These are phyloP conservation scores for Cylindrodendrum hubeiense DNA, from an alignment of 2,329 filamentous ascomycete genomes.

Conservation along the genomic window DNA sequence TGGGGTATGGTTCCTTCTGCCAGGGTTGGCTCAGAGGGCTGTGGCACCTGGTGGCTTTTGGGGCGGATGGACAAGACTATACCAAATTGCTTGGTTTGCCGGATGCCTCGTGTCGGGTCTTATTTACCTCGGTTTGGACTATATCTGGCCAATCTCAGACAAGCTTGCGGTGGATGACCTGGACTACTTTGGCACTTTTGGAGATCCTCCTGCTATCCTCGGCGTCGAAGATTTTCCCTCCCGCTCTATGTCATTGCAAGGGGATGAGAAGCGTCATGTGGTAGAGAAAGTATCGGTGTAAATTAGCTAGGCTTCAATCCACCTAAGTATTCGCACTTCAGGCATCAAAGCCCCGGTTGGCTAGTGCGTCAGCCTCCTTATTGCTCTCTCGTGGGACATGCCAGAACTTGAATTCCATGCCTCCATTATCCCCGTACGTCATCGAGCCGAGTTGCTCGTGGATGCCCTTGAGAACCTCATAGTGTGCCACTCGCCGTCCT, in stretches of 20 bases:
- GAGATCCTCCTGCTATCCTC: constrained; percentile 7
- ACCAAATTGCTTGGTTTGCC: constrained; percentile 42
- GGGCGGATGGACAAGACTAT: constrained; percentile 44
- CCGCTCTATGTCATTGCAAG: too few relatives aligned
- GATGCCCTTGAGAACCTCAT: neutral
- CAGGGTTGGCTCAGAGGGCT: constrained; percentile 40
- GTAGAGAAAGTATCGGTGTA: too few relatives aligned
- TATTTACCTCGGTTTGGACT: constrained; percentile 36
- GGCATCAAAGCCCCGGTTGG: neutral
- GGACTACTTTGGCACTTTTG: constrained; percentile 46
- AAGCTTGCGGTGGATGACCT: constrained; percentile 37
- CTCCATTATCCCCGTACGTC: neutral
- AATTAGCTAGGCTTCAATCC: too few relatives aligned
- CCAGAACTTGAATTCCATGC: neutral
- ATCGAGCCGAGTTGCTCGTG: neutral
- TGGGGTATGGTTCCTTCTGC: constrained; percentile 32
- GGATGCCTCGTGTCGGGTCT: constrained; percentile 33
- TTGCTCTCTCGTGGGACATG: neutral
- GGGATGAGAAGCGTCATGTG: too few relatives aligned
- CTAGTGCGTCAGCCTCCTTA: neutral
- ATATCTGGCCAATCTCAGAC: constrained; percentile 34
- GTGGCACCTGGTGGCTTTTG: constrained; percentile 24
- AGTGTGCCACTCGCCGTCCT: neutral
- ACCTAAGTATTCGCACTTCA: neutral
- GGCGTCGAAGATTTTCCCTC: neutral